Evolutionary conservation across 768 basidiomycete genomes (phyloP).

Genomic region (Clitopilus passeckerianus): DNA sequence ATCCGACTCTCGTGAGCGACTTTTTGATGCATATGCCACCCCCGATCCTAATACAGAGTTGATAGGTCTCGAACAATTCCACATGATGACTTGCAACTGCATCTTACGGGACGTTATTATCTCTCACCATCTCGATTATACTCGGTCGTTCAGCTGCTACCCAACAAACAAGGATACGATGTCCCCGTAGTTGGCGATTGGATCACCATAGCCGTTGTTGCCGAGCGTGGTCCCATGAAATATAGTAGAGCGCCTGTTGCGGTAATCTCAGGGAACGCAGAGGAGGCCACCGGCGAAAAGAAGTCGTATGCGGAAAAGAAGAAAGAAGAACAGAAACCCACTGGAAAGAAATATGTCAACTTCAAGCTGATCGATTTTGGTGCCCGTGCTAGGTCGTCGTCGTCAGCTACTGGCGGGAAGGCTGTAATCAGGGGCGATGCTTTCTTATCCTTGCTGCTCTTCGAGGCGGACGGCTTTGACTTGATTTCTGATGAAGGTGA

Average conservation of each 20-base stretch:
- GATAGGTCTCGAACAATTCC: slow-evolving; percentile 66
- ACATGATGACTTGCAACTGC: slow-evolving; percentile 75
- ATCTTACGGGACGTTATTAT: slow-evolving; percentile 80
- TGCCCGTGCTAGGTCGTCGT: slow-evolving; percentile 45
- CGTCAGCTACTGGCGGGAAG: slow-evolving; percentile 52
- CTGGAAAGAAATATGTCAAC: slow-evolving; percentile 80
- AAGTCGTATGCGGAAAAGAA: slow-evolving; percentile 30
- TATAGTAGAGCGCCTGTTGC: slow-evolving; percentile 65
- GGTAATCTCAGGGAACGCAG: slow-evolving; percentile 41
- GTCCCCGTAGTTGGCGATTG: slow-evolving; percentile 91
- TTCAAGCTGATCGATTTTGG: slow-evolving; percentile 84
- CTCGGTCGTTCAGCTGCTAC: slow-evolving; percentile 71
- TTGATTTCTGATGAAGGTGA: slow-evolving; percentile 46
- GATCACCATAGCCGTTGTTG: slow-evolving; percentile 94
- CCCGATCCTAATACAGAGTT: background rate
- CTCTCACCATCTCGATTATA: slow-evolving; percentile 88
- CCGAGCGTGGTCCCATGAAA: slow-evolving; percentile 79
- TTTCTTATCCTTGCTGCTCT: slow-evolving; percentile 75
- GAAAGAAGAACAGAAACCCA: slow-evolving; percentile 29
- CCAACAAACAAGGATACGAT: slow-evolving; percentile 82
- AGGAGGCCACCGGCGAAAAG: slow-evolving; percentile 23
- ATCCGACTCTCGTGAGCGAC: slow-evolving; percentile 71
- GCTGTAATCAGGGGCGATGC: slow-evolving; percentile 76
- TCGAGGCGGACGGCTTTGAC: slow-evolving; percentile 79
- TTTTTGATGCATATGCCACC: too few species aligned